phyloP scores from a whole-genome alignment of 2,329 filamentous ascomycete species.

The Colletotrichum aenigma region DNA sequence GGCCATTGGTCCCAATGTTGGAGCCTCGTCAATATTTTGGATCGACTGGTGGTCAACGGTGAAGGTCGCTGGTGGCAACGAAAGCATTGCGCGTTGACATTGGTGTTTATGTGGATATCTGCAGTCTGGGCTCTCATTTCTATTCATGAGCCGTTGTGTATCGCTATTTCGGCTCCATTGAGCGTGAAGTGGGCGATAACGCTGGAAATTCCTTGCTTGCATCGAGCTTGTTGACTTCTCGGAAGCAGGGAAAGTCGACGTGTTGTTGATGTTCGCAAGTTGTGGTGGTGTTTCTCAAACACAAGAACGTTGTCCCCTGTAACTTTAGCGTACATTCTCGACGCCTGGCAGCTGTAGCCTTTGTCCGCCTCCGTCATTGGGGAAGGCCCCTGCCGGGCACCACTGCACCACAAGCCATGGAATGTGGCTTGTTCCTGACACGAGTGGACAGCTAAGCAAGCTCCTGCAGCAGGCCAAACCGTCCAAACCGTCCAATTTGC shows the following conservation, averaged over 20 bases:
- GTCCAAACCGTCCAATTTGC: not conserved
- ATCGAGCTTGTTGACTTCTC: not conserved
- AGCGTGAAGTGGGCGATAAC: not conserved
- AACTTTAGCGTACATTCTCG: not conserved
- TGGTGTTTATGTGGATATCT: not conserved
- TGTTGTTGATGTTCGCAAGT: not conserved
- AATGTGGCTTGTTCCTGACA: constrained; percentile 20
- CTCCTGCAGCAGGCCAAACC: not conserved
- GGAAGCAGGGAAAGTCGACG: not conserved
- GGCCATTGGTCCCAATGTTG: not conserved
- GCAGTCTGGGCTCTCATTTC: not conserved
- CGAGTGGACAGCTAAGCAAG: constrained; percentile 21
- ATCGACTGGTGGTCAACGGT: not conserved
- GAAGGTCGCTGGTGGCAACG: not conserved
- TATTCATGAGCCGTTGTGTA: not conserved
- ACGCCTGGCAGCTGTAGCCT: not conserved
- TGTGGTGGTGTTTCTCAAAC: not conserved
- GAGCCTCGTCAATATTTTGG: not conserved
- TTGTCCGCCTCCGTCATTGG: not conserved
- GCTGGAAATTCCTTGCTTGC: not conserved
- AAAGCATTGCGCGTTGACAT: not conserved
- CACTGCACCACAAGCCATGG: not conserved
- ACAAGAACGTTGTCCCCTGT: constrained; percentile 2
- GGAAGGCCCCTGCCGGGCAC: constrained; percentile 1
- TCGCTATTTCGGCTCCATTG: not conserved